phyloP scores from a whole-genome alignment of 306 rosid species.

The Dalbergia cochinchinensis region DNA sequence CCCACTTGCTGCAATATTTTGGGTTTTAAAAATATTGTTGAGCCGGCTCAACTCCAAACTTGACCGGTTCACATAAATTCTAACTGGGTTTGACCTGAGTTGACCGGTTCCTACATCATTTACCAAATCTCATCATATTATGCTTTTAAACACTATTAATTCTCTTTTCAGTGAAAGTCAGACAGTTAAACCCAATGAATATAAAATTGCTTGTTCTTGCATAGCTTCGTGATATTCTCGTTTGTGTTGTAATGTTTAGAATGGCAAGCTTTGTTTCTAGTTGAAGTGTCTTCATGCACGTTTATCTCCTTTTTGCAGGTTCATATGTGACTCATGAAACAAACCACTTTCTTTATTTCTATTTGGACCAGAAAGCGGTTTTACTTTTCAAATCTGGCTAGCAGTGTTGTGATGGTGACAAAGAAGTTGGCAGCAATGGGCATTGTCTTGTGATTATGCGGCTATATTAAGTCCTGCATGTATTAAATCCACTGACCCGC shows the following conservation, averaged over 20 bases:
- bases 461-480: slow-evolving; percentile 52
- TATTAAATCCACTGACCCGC: slow-evolving; percentile 52
- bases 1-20: no score
- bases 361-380: slow-evolving; percentile 93
- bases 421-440: slow-evolving; percentile 39
- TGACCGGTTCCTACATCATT: not conserved
- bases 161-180: not conserved
- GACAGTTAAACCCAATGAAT: slow-evolving; percentile 9
- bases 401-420: slow-evolving; percentile 36
- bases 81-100: no score
- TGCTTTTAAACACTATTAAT: not conserved
- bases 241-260: slow-evolving; percentile 16
- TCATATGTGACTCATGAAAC: slow-evolving; percentile 95
- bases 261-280: not conserved
- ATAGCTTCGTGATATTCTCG: slow-evolving; percentile 10
- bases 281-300: slow-evolving; percentile 29
- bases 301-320: slow-evolving; percentile 59
- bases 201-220: slow-evolving; percentile 27
- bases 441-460: slow-evolving; percentile 53
- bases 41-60: no score
- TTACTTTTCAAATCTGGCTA: slow-evolving; percentile 88
- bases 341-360: slow-evolving; percentile 92
- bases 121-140: slow-evolving; percentile 1
- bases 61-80: no score
- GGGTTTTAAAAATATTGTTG: no score